Base-by-base conservation (phyloP, 2,329 filamentous ascomycete species). In the Talaromyces sp. region DNA sequence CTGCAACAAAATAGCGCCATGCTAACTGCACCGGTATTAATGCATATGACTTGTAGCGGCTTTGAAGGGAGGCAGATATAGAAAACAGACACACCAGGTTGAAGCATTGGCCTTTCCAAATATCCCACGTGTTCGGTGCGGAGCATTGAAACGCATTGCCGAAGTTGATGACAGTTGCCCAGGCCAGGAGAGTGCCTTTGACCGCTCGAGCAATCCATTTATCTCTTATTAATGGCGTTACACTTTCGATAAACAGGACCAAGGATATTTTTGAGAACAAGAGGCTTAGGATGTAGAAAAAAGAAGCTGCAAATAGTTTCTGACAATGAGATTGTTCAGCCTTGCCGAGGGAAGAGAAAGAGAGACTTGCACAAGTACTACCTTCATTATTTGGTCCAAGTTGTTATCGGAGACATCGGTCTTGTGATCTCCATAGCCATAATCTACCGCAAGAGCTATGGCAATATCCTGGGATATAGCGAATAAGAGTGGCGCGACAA, bases 201-300 rank as follows among this genome's bases (percentile, higher is more conserved):
- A 69, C 63, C 2, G 63, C 37, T 31, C 56, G 56, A 17, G 68
- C 68, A 52, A 68, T 63, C 27, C 60, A 52, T 27, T 69, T 67
- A 54, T 72, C 69, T 57, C 68, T 68, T 22, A 54, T 52, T 0
- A 65, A 63, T 17, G 69, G 69, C 7, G 70, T 70, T 15, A 73
- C 62, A 31, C 64, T 68, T 11, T 68, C 64, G 37, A 72, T 69
- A 49, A 73, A 73, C 3, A 63, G 41, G 7, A 67, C 68, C n/a
- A 73, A 61, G 2, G 71, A 73, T 47, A 73, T 52, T 54, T 73
- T 72, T 9, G 71, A 73, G 39, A 71, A 61, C 11, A 52, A 63
- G 19, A 73, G 66, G 43, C 70, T 70, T 2, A 67, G 33, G n/a
- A 68, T 61, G 49, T 70, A 72, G 0, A 72, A 50, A 58, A 71